Percentiles rank a stretch among this genome's conserved stretches.
These are phyloP conservation scores for Ophiostoma australiae DNA, from an alignment of 2,329 filamentous ascomycete genomes.

Conservation along the genomic window DNA sequence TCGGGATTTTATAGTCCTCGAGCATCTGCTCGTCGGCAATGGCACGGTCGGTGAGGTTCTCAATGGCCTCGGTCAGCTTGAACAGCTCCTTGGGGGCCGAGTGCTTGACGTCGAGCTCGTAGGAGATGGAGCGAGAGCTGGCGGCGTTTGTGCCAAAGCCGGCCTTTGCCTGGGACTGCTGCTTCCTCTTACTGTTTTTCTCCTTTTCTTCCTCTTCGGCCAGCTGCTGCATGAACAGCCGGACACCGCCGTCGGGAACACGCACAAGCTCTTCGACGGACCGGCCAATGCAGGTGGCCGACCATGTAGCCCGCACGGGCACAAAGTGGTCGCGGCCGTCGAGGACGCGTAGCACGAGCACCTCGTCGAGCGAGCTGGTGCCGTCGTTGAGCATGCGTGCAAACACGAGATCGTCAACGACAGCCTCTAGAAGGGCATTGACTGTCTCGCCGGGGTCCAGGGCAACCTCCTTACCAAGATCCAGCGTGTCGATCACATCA, in stretches of 20 bases:
- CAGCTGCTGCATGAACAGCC: slow-evolving; percentile 44
- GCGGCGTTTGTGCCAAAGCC: not conserved
- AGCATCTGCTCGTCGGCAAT: slow-evolving; percentile 60
- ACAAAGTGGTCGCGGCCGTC: slow-evolving; percentile 90
- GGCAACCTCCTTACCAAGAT: slow-evolving; percentile 49
- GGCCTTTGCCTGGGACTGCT: slow-evolving; percentile 17
- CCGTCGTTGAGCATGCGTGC: slow-evolving; percentile 69
- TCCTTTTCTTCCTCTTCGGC: slow-evolving; percentile 27
- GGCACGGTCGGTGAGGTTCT: slow-evolving; percentile 51
- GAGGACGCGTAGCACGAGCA: slow-evolving; percentile 77
- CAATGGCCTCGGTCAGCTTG: slow-evolving; percentile 76
- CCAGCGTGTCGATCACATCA: slow-evolving; percentile 34
- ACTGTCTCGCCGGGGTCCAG: slow-evolving; percentile 82
- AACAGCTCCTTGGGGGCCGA: slow-evolving; percentile 88
- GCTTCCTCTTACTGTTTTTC: slow-evolving; percentile 29
- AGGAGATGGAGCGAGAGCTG: slow-evolving; percentile 45
- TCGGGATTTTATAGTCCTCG: slow-evolving; percentile 48
- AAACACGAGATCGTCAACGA: slow-evolving; percentile 59
- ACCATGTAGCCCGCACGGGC: slow-evolving; percentile 71
- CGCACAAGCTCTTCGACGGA: slow-evolving; percentile 84
- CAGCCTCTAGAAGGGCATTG: slow-evolving; percentile 61
- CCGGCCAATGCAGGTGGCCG: slow-evolving; percentile 74
- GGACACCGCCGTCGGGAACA: slow-evolving; percentile 74
- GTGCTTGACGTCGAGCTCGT: slow-evolving; percentile 58
- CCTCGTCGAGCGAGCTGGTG: slow-evolving; percentile 65